Evolutionary conservation across 129 eudicot species (phyloP).

Genomic region (Smallanthus sonchifolius): DNA sequence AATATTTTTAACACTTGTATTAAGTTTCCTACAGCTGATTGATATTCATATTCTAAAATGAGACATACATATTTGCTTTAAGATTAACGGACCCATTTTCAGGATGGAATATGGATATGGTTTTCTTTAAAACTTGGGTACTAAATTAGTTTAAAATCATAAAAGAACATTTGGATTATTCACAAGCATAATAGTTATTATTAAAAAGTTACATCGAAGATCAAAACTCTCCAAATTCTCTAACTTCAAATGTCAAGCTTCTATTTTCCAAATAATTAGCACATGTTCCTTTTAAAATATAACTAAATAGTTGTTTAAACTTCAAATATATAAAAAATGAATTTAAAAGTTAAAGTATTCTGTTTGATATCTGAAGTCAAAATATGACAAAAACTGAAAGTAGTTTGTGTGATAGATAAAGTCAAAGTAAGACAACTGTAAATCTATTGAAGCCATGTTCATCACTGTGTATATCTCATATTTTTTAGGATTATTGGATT

Average conservation of each 20-base stretch:
- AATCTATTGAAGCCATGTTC: not conserved
- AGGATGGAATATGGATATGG: not conserved
- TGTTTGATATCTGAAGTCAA: not conserved
- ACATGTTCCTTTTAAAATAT: not conserved
- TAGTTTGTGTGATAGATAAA: not conserved
- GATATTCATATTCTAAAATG: not conserved
- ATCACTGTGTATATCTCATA: too few relatives aligned
- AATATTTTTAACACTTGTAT: not conserved
- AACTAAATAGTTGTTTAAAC: not conserved
- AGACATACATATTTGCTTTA: not conserved
- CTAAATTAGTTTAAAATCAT: not conserved
- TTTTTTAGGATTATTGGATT: too few relatives aligned
- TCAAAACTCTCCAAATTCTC: too few relatives aligned
- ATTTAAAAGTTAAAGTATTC: not conserved
- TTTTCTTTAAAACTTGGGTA: not conserved
- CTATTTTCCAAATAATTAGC: not conserved
- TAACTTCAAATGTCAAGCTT: slow-evolving; percentile 1
- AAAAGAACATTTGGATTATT: not conserved
- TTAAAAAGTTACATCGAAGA: not conserved
- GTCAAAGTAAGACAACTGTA: slow-evolving; percentile 12
- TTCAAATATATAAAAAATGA: not conserved
- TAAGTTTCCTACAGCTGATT: not conserved
- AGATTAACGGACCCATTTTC: not conserved
- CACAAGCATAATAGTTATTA: not conserved
- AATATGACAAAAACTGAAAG: not conserved